phyloP scores from a whole-genome alignment of 768 basidiomycete species.

The Scleroderma citrinum region DNA sequence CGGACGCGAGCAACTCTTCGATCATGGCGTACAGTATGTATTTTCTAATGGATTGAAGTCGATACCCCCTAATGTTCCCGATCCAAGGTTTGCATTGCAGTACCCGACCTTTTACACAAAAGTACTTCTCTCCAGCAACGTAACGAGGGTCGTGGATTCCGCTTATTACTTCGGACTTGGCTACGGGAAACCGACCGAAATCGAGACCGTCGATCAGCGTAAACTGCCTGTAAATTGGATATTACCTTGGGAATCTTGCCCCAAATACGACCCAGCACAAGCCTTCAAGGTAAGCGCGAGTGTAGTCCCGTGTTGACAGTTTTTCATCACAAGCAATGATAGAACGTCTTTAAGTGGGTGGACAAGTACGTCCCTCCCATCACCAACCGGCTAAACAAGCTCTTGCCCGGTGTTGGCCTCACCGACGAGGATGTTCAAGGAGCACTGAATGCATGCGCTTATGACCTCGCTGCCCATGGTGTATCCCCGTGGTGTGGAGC shows the following conservation, averaged over 20 bases:
- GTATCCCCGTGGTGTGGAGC: conserved; percentile 37
- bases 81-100: conserved; percentile 16
- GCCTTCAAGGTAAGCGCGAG: background rate
- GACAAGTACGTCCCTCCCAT: conserved; percentile 32
- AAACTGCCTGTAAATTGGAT: conserved; percentile 34
- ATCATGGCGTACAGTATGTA: conserved; percentile 34
- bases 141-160: conserved; percentile 32
- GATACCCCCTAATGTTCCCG: background rate
- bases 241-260: conserved; percentile 36
- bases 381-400: conserved; percentile 27
- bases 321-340: background rate
- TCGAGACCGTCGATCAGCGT: conserved; percentile 30
- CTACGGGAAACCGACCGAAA: conserved; percentile 20
- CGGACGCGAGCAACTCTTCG: conserved; percentile 35
- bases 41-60: background rate
- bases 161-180: conserved; percentile 37
- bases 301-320: background rate
- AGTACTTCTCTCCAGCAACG: conserved; percentile 8
- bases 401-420: conserved; percentile 29
- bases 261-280: conserved; percentile 5
- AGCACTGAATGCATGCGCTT: conserved; percentile 38
- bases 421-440: conserved; percentile 32
- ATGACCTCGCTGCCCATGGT: conserved; percentile 32
- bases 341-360: conserved; percentile 28
- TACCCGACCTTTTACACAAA: conserved; percentile 18